Evolutionary conservation across 202 grass and related monocot species (phyloP), one percentile per base, ranked within the genome.

Genomic region (Elaeis oleifera): DNA sequence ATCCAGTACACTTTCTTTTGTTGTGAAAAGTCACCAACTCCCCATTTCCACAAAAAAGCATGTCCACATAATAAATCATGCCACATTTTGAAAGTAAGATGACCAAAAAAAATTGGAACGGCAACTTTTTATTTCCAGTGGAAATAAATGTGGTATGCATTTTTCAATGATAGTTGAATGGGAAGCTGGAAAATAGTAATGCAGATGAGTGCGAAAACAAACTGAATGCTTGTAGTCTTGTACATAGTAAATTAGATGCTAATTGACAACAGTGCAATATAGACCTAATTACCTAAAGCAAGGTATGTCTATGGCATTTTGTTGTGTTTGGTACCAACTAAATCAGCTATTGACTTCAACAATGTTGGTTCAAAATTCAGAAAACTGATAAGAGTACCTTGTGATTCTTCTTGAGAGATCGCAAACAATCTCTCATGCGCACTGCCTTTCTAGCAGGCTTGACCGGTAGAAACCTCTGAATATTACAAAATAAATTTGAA

Each of bases 341-440:
- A 56, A 56, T 54, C 1, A 56, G 51, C 13, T 6, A 56, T 6
- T 5, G 18, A 13, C 32, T 11, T 29, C 25, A 16, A 61, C 25
- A 31, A 27, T 6, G 16, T 4, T 2, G 53, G 23, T 18, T 31
- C 52, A 49, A 54, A 31, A 32, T 23, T 59, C 56, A 59, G 29
- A 36, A 15, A 50, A 2, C 23, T 54, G 4, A 78, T 16, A 17
- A n/a, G 5, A 74, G 44, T 86, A 92, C 92, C 94, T 97, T 92
- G 72, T 97, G 74, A 71, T 84, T 88, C 69, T 66, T 88, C 67
- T 84, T 97, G 15, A 92, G 72, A 75, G n/a, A 69, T 58, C 88
- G 78, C 39, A 97, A 73, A 73, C 85, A 80, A 48, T 86, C 85
- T 69, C 75, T 81, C 72, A 92, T 65, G 23, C 83, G 76, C 68